These are phyloP conservation scores for Eragrostis curvula DNA, from an alignment of 176 grass and related monocot species.

Conservation along the genomic window DNA sequence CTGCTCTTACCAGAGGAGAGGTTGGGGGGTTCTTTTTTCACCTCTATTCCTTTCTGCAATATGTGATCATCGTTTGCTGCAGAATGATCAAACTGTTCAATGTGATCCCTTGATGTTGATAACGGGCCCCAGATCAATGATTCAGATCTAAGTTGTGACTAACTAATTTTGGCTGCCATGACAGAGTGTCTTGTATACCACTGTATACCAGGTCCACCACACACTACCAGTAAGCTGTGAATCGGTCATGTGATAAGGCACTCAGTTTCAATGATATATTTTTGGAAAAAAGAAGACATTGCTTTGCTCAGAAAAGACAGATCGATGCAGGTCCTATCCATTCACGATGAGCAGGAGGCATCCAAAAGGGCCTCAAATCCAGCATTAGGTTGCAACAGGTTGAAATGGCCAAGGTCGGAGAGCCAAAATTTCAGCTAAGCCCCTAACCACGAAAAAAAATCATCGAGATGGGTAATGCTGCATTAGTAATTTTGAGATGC, in stretches of 20 bases:
- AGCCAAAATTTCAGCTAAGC: neutral
- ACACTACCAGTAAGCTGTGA: too few species aligned
- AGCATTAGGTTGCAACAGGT: neutral
- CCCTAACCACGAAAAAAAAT: neutral
- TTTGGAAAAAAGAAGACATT: too few species aligned
- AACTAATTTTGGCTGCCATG: conserved; percentile 18
- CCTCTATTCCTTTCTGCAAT: neutral
- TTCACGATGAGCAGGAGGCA: conserved; percentile 2
- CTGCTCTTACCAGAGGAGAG: too few species aligned
- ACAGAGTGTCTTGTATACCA: neutral
- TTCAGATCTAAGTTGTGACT: conserved; percentile 25
- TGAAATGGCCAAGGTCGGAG: neutral
- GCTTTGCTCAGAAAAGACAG: neutral
- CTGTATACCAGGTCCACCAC: conserved; percentile 8
- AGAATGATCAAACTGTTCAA: neutral
- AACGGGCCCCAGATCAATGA: conserved; percentile 37
- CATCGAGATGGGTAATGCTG: neutral
- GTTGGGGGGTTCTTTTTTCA: too few species aligned
- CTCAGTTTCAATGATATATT: neutral
- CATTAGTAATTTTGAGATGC: neutral
- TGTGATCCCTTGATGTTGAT: neutral
- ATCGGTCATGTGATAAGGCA: neutral
- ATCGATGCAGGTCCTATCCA: neutral
- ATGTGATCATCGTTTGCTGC: neutral
- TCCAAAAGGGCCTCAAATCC: conserved; percentile 29